Base-by-base conservation (phyloP, 495 filamentous ascomycete genomes). In the Lentithecium fluviatile region DNA sequence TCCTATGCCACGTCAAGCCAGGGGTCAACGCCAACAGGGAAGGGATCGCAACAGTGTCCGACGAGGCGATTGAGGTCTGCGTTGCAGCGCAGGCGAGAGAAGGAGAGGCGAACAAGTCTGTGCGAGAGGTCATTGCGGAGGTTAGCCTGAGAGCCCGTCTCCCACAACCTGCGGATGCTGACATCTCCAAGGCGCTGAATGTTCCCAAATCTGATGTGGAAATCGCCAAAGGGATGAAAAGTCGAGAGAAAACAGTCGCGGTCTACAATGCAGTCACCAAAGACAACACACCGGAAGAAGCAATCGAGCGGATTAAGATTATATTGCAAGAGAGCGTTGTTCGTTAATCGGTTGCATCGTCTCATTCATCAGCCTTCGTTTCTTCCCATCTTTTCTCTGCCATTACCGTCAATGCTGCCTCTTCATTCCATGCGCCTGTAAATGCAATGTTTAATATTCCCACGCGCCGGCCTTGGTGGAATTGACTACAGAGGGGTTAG, bases 101-200 rank as follows among this genome's bases (percentile, higher is more conserved):
- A 21, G 85, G 85, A 1, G 83, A 86, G 69, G 83, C 85, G 3
- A 90, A 90, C 63, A 77, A 78, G 54, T 84, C 85, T 13, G 84
- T 88, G 7, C 75, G 83, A 58, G 77, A 82, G 52, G 71, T 88
- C 6, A 72, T 90, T 38, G 85, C 85, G 56, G 75, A 84, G 75
- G 85, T 88, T 5, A 13, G 48, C 56, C 32, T 34, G 24, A n/a
- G 13, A 32, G 11, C 21, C 47, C 11, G 19, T 21, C 8, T 50
- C 11, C 19, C 10, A 8, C 5, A 6, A 10, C 11, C 21, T 4
- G 8, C 11, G 21, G 19, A 23, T 42, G 32, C 38, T 62, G 25
- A 56, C 29, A 11, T 20, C 25, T 1, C 58, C 52, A 66, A 82
- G 83, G 71, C 76, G 19, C 75, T 88, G 40, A 73, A 80, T 17